Percentiles rank a stretch among this genome's conserved stretches.
These are phyloP conservation scores for Lotus japonicus DNA, from an alignment of 306 rosid species.

Conservation along the genomic window DNA sequence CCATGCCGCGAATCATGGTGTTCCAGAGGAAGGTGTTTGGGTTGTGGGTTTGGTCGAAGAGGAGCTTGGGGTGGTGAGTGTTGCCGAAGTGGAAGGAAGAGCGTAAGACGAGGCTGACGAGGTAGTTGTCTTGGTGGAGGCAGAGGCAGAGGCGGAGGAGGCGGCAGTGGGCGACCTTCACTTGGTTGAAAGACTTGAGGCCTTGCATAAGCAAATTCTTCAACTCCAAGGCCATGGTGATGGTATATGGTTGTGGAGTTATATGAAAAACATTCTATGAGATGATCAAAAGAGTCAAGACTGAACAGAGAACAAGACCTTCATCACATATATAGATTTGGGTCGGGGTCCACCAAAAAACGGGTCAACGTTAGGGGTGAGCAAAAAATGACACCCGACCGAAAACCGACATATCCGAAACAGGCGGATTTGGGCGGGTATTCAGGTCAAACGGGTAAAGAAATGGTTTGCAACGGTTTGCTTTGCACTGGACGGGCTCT, in stretches of 20 bases:
- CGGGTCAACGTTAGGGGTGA: no score
- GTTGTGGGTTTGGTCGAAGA: constrained; percentile 31
- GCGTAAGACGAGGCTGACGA: constrained; percentile 44
- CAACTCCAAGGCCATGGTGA: constrained; percentile 31
- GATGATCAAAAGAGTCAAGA: no score
- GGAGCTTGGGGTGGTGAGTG: constrained; percentile 28
- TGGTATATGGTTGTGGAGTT: not conserved
- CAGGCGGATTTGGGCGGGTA: no score
- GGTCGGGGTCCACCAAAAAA: no score
- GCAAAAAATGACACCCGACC: no score
- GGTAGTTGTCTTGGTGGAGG: constrained; percentile 47
- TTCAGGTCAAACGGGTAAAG: no score
- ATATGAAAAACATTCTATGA: no score
- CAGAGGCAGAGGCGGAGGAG: constrained; percentile 47
- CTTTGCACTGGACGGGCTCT: no score
- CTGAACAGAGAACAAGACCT: no score
- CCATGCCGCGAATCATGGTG: constrained; percentile 60
- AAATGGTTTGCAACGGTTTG: no score
- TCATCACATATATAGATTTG: no score
- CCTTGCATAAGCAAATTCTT: constrained; percentile 37
- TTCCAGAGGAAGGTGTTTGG: constrained; percentile 50
- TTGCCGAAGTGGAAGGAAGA: constrained; percentile 23
- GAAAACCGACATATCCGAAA: no score
- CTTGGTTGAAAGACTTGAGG: constrained; percentile 41
- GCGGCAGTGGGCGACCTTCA: constrained; percentile 46